Evolutionary conservation across 768 basidiomycete genomes (phyloP).

Genomic region (Russula foetens): DNA sequence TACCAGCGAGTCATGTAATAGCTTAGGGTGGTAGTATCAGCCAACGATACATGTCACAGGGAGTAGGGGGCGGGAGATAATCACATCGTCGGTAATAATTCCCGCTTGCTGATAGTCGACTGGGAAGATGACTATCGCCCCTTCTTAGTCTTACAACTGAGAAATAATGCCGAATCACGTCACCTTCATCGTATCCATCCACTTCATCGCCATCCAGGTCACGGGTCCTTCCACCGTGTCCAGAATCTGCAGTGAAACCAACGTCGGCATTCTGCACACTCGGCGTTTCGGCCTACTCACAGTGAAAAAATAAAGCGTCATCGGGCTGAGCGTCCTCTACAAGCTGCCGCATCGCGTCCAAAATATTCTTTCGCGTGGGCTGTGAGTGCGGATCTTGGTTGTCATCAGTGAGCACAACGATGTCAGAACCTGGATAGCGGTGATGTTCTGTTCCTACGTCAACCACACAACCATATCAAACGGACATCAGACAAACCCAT

Average conservation of each 20-base stretch:
- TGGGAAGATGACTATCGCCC: conserved; percentile 70
- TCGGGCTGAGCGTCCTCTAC: conserved; percentile 69
- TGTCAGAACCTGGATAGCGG: conserved; percentile 47
- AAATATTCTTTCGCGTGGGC: conserved; percentile 80
- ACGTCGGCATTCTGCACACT: not conserved
- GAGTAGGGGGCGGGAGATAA: conserved; percentile 22
- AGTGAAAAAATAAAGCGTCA: conserved; percentile 89
- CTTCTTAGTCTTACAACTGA: not conserved
- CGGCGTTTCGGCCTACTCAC: conserved; percentile 32
- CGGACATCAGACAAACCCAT: conserved; percentile 38
- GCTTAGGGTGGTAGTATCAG: conserved; percentile 28
- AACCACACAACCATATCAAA: not conserved
- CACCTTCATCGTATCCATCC: conserved; percentile 80
- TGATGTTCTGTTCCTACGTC: conserved; percentile 12
- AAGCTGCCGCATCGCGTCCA: conserved; percentile 89
- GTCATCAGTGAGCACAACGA: conserved; percentile 82
- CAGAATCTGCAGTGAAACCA: conserved; percentile 53
- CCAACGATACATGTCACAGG: not conserved
- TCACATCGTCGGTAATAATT: conserved; percentile 85
- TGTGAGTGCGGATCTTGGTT: conserved; percentile 46
- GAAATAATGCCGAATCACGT: not conserved
- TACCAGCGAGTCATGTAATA: conserved; percentile 77
- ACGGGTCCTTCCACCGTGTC: conserved; percentile 87
- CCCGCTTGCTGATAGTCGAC: conserved; percentile 57
- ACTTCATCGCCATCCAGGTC: conserved; percentile 78